These are phyloP conservation scores for Daldinia grandis DNA, from an alignment of 495 filamentous ascomycete species.

Conservation along the genomic window DNA sequence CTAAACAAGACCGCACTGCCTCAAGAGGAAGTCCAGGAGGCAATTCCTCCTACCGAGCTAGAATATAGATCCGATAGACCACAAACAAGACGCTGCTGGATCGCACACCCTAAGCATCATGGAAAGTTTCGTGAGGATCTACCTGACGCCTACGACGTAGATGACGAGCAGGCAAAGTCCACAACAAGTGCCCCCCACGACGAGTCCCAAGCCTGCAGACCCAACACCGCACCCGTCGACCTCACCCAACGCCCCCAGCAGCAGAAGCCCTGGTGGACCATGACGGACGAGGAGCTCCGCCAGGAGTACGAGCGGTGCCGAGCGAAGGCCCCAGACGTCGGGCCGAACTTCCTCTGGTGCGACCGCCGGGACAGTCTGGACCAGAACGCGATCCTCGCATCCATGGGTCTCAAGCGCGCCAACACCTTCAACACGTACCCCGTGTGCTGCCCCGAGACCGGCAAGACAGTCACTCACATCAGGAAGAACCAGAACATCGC, in stretches of 20 bases:
- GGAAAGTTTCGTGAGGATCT: not conserved
- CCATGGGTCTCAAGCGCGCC: conserved; percentile 8
- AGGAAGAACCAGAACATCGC: not conserved
- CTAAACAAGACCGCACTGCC: too few relatives aligned
- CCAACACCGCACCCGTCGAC: not conserved
- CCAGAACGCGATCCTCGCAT: conserved; percentile 13
- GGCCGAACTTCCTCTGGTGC: not conserved
- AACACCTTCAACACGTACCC: not conserved
- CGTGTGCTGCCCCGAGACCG: not conserved
- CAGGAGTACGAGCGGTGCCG: not conserved
- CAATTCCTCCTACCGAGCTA: not conserved
- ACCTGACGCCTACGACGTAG: not conserved
- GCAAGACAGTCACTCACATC: not conserved
- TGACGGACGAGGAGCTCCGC: not conserved
- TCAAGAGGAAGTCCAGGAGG: not conserved
- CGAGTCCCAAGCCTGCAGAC: not conserved
- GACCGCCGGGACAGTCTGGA: conserved; percentile 16
- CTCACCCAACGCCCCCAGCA: too few relatives aligned
- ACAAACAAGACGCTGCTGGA: not conserved
- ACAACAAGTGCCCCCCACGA: not conserved
- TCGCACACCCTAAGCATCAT: not conserved
- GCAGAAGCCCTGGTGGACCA: not conserved
- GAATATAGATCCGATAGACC: not conserved
- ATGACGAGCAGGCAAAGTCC: not conserved
- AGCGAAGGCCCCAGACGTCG: not conserved